Conservation (phyloP, 2,329 filamentous ascomycete genomes). For the Phialemoniopsis sp. region DNA sequence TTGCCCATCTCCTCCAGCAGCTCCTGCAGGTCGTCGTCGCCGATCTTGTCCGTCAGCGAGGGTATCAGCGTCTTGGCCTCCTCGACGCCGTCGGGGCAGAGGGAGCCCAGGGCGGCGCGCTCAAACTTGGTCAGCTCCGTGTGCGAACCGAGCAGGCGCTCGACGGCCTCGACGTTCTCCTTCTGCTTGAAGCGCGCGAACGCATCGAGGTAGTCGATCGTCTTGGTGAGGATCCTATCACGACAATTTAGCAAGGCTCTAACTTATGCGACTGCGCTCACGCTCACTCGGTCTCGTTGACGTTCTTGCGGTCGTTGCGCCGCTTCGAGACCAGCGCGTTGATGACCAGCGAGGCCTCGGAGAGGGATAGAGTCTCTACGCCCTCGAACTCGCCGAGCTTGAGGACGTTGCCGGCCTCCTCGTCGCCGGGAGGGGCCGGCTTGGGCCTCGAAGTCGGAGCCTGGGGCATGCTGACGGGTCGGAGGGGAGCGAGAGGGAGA, state of each 20-base stretch:
- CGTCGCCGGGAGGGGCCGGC: slow-evolving; percentile 69
- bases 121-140: slow-evolving; percentile 87
- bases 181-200: slow-evolving; percentile 96
- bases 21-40: slow-evolving; percentile 81
- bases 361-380: slow-evolving; percentile 86
- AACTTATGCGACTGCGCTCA: not conserved
- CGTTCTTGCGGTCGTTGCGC: slow-evolving; percentile 73
- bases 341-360: slow-evolving; percentile 87
- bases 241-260: not conserved
- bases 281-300: slow-evolving; percentile 79
- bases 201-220: slow-evolving; percentile 86
- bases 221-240: slow-evolving; percentile 75
- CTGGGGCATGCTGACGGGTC: slow-evolving; percentile 28
- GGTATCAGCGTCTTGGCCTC: slow-evolving; percentile 97
- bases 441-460: slow-evolving; percentile 60
- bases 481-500: too few species aligned
- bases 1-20: slow-evolving; percentile 89
- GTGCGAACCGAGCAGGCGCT: slow-evolving; percentile 76
- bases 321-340: slow-evolving; percentile 83
- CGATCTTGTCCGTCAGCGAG: slow-evolving; percentile 82
- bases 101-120: slow-evolving; percentile 82
- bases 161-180: slow-evolving; percentile 91
- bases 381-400: slow-evolving; percentile 91
- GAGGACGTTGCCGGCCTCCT: slow-evolving; percentile 78
- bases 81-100: slow-evolving; percentile 89